Conservation (phyloP, 2,329 filamentous ascomycete genomes). For the Sphaerulina vaccinii region DNA sequence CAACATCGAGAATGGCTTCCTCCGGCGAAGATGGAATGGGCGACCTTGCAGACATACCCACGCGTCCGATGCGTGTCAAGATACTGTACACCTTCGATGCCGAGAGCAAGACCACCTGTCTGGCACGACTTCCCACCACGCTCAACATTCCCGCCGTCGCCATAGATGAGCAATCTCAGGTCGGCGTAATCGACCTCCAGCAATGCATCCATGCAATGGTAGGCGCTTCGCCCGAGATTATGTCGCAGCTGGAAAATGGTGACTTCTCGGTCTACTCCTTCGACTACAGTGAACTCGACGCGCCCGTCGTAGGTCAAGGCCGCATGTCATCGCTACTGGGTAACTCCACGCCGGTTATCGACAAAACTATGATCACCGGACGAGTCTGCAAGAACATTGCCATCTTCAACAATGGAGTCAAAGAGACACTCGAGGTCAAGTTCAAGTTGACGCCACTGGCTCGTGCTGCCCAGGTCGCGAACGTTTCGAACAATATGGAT, state of each 20-base stretch:
- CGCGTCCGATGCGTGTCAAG: slow-evolving; percentile 67
- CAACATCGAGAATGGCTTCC: slow-evolving; percentile 31
- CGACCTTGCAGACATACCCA: slow-evolving; percentile 37
- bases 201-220: slow-evolving; percentile 83
- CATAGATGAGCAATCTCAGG: slow-evolving; percentile 74
- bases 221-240: slow-evolving; percentile 77
- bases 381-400: slow-evolving; percentile 84
- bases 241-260: slow-evolving; percentile 63
- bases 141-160: slow-evolving; percentile 77
- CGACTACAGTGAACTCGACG: slow-evolving; percentile 94
- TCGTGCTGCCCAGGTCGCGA: slow-evolving; percentile 57
- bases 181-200: slow-evolving; percentile 84
- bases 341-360: slow-evolving; percentile 56
- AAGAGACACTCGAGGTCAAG: slow-evolving; percentile 90
- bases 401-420: slow-evolving; percentile 76
- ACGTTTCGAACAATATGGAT: slow-evolving; percentile 60
- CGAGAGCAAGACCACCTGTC: slow-evolving; percentile 81
- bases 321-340: slow-evolving; percentile 84
- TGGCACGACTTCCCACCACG: slow-evolving; percentile 79
- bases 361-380: slow-evolving; percentile 76
- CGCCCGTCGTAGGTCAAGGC: slow-evolving; percentile 89
- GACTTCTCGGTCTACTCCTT: slow-evolving; percentile 98
- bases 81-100: slow-evolving; percentile 95
- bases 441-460: slow-evolving; percentile 79
- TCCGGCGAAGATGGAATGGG: slow-evolving; percentile 20